Conservation (phyloP, 352 stramenopile genomes). For the Globisporangium splendens region DNA sequence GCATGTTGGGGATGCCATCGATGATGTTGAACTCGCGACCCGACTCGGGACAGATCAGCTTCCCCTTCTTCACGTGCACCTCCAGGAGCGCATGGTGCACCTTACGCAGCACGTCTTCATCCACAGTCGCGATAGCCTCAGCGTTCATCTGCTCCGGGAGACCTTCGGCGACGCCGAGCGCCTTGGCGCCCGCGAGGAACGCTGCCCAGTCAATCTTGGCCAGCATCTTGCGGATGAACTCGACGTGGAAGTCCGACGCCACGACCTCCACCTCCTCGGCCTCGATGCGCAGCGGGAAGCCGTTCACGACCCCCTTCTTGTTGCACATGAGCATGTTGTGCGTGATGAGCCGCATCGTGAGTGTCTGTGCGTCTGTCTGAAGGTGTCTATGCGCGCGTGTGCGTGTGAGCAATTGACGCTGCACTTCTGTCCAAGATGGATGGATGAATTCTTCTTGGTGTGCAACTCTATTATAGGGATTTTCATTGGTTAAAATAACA, state of each 20-base stretch:
- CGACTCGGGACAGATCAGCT: conserved; percentile 95
- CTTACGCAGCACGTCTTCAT: conserved; percentile 78
- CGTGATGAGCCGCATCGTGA: conserved; percentile 88
- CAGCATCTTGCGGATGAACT: conserved; percentile 89
- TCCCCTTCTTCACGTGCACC: conserved; percentile 95
- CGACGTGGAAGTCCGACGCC: conserved; percentile 74
- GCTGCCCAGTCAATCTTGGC: conserved; percentile 87
- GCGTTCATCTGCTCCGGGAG: conserved; percentile 52
- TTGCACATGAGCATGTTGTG: conserved; percentile 94
- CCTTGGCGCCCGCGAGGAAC: conserved; percentile 76
- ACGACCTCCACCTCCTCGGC: conserved; percentile 78
- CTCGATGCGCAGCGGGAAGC: conserved; percentile 90
- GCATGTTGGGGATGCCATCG: conserved; percentile 98
- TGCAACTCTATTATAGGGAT: no score
- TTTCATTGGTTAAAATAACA: no score
- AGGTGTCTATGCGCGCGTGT: not conserved
- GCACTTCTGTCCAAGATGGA: no score
- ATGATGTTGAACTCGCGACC: conserved; percentile 95
- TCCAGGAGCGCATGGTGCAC: conserved; percentile 91
- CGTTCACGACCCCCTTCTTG: conserved; percentile 91
- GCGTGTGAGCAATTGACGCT: not conserved
- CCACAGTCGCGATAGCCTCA: conserved; percentile 26
- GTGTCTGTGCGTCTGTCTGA: conserved; percentile 5
- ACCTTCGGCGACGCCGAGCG: conserved; percentile 65
- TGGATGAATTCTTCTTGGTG: no score